A percentile compares a stretch with the other conserved stretches of the same genome.
These are phyloP conservation scores for Dryas drummondii DNA, from an alignment of 306 rosid species.

Conservation along the genomic window DNA sequence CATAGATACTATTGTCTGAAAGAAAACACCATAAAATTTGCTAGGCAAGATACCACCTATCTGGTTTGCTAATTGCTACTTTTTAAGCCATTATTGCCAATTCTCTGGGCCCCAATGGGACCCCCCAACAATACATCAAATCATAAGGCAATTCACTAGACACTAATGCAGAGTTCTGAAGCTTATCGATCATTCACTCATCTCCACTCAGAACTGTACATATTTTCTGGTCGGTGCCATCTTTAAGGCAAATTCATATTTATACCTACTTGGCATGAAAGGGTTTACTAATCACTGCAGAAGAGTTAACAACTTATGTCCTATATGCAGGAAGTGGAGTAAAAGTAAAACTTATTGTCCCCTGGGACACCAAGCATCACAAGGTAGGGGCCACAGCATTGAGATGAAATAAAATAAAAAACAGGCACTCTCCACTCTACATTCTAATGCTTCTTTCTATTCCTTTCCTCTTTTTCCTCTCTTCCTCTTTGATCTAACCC, in stretches of 20 bases:
- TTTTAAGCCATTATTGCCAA: slow-evolving; percentile 10
- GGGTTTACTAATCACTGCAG: neutral
- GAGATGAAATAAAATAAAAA: slow-evolving; percentile 5
- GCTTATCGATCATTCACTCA: neutral
- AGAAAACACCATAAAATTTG: neutral
- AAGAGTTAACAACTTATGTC: neutral
- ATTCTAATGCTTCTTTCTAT: slow-evolving; percentile 20
- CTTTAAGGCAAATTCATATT: neutral
- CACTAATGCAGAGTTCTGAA: neutral
- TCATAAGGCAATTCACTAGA: neutral
- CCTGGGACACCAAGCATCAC: slow-evolving; percentile 19
- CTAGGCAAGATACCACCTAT: slow-evolving; percentile 11
- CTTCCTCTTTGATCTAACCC: neutral
- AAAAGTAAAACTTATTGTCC: neutral
- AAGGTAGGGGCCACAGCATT: slow-evolving; percentile 12
- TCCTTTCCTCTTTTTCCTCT: slow-evolving; percentile 5
- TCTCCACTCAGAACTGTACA: neutral
- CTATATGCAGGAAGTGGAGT: too few relatives aligned
- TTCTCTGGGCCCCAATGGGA: slow-evolving; percentile 6
- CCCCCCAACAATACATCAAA: slow-evolving; percentile 12
- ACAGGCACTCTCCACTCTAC: slow-evolving; percentile 9
- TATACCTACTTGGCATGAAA: neutral
- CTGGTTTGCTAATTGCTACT: slow-evolving; percentile 19
- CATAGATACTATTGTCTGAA: slow-evolving; percentile 5
- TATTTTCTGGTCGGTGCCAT: neutral